Conservation (phyloP, 164 flowering plant species). For the Dillenia turbinata region DNA sequence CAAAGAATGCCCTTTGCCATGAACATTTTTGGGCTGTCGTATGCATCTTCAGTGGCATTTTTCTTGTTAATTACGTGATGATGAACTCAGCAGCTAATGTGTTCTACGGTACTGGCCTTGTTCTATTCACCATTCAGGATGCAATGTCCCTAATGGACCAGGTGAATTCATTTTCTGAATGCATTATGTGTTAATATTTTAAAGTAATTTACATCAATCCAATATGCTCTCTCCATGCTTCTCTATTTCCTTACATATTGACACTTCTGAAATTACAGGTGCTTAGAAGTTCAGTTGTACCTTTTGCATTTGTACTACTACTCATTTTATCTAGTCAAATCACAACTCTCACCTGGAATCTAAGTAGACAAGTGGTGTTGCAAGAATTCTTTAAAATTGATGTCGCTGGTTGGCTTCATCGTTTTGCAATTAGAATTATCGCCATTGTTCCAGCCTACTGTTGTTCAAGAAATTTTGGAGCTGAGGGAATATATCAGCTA, state of each 20-base stretch:
- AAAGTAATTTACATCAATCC: not conserved
- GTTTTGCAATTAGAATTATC: slow-evolving; percentile 50
- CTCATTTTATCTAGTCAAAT: slow-evolving; percentile 58
- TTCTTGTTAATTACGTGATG: slow-evolving; percentile 65
- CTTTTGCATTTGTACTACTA: slow-evolving; percentile 47
- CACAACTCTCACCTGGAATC: slow-evolving; percentile 57
- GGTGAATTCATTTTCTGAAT: slow-evolving; percentile 31
- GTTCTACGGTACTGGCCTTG: slow-evolving; percentile 67
- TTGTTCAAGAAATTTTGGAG: slow-evolving; percentile 70
- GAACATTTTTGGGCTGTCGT: slow-evolving; percentile 72
- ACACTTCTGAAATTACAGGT: slow-evolving; percentile 37
- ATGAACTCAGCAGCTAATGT: slow-evolving; percentile 79
- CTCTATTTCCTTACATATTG: not conserved
- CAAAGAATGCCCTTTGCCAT: slow-evolving; percentile 51
- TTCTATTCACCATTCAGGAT: slow-evolving; percentile 75
- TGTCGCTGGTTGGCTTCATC: slow-evolving; percentile 80
- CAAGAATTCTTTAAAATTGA: slow-evolving; percentile 51
- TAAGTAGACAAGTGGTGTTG: slow-evolving; percentile 49
- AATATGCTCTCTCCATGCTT: not conserved
- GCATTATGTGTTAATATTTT: not conserved
- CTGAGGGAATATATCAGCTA: slow-evolving; percentile 85
- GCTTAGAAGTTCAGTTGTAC: slow-evolving; percentile 56
- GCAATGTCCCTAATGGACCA: slow-evolving; percentile 73
- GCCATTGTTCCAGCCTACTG: slow-evolving; percentile 62
- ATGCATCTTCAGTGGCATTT: slow-evolving; percentile 72